phyloP scores from a whole-genome alignment of 2,329 filamentous ascomycete species.

The Fusarium cicatricum region DNA sequence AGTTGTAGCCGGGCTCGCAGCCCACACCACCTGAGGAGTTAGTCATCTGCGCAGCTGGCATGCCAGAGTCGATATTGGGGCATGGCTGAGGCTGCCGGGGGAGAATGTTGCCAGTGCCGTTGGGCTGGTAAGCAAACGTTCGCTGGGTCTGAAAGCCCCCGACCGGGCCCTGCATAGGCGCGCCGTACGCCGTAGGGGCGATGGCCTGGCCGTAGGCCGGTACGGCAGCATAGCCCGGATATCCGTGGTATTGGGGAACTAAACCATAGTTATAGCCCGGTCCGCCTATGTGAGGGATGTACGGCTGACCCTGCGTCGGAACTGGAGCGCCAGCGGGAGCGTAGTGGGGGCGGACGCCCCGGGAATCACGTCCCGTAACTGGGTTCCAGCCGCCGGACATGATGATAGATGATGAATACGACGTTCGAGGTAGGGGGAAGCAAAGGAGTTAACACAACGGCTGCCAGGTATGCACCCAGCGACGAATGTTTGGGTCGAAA shows the following conservation, averaged over 20 bases:
- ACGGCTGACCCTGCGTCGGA: slow-evolving; percentile 49
- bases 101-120: slow-evolving; percentile 47
- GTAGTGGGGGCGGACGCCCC: slow-evolving; percentile 44
- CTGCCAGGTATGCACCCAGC: slow-evolving; percentile 52
- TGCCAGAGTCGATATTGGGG: slow-evolving; percentile 53
- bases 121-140: slow-evolving; percentile 48
- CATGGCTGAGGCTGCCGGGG: slow-evolving; percentile 52
- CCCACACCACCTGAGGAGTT: slow-evolving; percentile 66
- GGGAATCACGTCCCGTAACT: slow-evolving; percentile 49
- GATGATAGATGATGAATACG: neutral
- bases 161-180: slow-evolving; percentile 11
- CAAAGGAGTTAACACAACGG: slow-evolving; percentile 37
- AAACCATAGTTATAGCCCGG: slow-evolving; percentile 47
- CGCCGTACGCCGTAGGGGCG: slow-evolving; percentile 8
- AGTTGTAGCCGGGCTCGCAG: slow-evolving; percentile 69
- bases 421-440: too few relatives aligned
- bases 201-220: slow-evolving; percentile 12
- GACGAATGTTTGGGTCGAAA: slow-evolving; percentile 41
- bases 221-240: slow-evolving; percentile 38
- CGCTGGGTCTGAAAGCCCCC: slow-evolving; percentile 41
- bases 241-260: slow-evolving; percentile 33
- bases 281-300: slow-evolving; percentile 49
- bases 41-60: slow-evolving; percentile 62
- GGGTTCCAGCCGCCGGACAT: slow-evolving; percentile 55
- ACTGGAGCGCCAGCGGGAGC: slow-evolving; percentile 47